Evolutionary conservation across 305 asterid genomes (phyloP), one percentile per base, ranked within the genome.

Genomic region (Fraxinus paxiana): DNA sequence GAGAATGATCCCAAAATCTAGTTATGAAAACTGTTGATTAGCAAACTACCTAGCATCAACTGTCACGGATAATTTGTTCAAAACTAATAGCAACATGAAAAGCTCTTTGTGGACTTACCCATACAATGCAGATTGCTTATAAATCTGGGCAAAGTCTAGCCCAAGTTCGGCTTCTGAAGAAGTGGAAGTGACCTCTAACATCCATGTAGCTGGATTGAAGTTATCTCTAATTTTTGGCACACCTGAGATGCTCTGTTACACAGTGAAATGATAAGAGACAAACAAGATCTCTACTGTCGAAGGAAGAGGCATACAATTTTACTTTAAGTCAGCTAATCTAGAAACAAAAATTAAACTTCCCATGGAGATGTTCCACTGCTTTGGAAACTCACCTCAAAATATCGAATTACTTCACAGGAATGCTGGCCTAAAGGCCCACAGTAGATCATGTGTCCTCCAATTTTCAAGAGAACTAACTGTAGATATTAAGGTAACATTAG

Each of bases 161-260:
- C 91, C 91, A 65, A 89, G 92, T 41, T 86, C 89, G 34, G 85
- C 88, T 84, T 93, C 98, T 20, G 90, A 82, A 79, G 97, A 91
- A 77, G 88, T 79, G 12, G 97, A 95, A 79, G 92, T 90, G 82
- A 93, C 89, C 85, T 95, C 97, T 85, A 95, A 83, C 92, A 94
- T 92, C 98, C 98, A 94, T 74, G 98, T 89, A 76, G 98, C 97
- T 17, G 98, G 98, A 83, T 93, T 95, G 73, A 88, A 89, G 75
- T 92, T 90, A 65, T 87, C 88, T 74, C 80, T 85, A 24, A 95
- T 88, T 59, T 78, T 88, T 63, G 94, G 90, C 80, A 93, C 94
- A 15, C 97, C 93, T 18, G 91, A 48, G 75, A 93, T 84, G 30
- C 87, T 86, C 97, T 93, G 80, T 77, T 35, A 75, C 13, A 61